Evolutionary conservation across 139 green algal species (phyloP), one percentile per base, ranked within the genome.

Genomic region (Chlorella sp.): DNA sequence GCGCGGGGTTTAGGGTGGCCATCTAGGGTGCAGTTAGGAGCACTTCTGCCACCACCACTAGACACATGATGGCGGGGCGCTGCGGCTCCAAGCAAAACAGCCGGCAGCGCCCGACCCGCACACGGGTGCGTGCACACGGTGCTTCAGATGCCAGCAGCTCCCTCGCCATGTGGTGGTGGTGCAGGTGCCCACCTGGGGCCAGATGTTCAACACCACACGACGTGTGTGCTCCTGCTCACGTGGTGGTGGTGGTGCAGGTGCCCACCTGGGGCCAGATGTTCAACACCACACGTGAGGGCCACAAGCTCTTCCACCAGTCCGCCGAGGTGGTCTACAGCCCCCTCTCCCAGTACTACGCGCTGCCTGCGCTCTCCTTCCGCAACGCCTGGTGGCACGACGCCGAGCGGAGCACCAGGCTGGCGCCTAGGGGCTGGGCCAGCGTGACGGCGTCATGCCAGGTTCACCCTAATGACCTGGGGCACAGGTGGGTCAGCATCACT

Each of bases 301-400:
- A 67, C 6, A 67, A 67, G 61, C 61, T 30, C n/a, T 67, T 34
- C 27, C 61, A 34, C 22, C 2, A 23, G 3, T 67, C 61, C 6
- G 61, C 61, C 20, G 61, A 67, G 14, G 61, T 34, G n/a, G 29
- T 67, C n/a, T 67, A 67, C 61, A 30, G 61, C 61, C n/a, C 61
- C 3, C 23, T 67, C 42, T 55, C 42, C 17, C 42, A 85, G 75
- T 85, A 82, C 55, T 85, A 85, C 35, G 69, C 67, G 29, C 35
- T 82, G 69, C 80, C 80, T 3, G 76, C 70, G 67, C 31, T 85
- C 14, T 78, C 69, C 24, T 82, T 75, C 62, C 64, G 80, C 1
- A 79, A 77, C 49, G 80, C 80, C 0, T 70, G 73, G 59, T 85
- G 75, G 71, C 33, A 70, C 27, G 66, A 81, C 24, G 59, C 49